phyloP scores from a whole-genome alignment of 192 early-diverging fungal species.

The Fimicolochytrium jonesii region DNA sequence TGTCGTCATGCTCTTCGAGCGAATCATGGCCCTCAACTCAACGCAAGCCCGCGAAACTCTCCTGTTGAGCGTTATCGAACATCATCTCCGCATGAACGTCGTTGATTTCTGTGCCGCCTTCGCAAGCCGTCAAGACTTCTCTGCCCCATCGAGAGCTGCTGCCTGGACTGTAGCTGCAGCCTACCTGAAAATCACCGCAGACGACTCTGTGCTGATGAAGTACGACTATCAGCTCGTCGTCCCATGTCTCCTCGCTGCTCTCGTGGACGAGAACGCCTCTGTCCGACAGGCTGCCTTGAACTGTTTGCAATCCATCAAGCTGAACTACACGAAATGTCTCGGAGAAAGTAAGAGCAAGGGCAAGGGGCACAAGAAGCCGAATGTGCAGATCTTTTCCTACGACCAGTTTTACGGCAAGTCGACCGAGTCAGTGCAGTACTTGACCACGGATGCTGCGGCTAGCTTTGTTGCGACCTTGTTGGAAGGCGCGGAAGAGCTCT shows the following conservation, averaged over 20 bases:
- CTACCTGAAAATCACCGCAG: neutral
- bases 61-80: conserved; percentile 21
- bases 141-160: neutral
- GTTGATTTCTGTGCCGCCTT: conserved; percentile 13
- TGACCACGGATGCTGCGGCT: conserved; percentile 41
- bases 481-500: conserved; percentile 41
- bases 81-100: conserved; percentile 11
- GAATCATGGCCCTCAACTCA: too few species aligned
- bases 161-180: neutral
- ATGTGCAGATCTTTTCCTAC: conserved; percentile 48
- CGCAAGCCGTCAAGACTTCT: neutral
- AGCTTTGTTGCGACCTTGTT: conserved; percentile 50
- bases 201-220: neutral
- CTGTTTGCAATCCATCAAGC: conserved; percentile 56
- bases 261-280: conserved; percentile 47
- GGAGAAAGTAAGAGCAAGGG: conserved; percentile 7
- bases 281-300: conserved; percentile 62
- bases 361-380: conserved; percentile 12
- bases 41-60: conserved; percentile 27
- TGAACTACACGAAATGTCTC: conserved; percentile 8
- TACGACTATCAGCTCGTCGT: conserved; percentile 49
- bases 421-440: conserved; percentile 49
- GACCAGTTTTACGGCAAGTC: conserved; percentile 57
- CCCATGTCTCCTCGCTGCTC: conserved; percentile 66
- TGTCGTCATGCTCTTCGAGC: neutral